Base-by-base conservation (phyloP, 768 basidiomycete genomes). In the Suillus hirtellus region DNA sequence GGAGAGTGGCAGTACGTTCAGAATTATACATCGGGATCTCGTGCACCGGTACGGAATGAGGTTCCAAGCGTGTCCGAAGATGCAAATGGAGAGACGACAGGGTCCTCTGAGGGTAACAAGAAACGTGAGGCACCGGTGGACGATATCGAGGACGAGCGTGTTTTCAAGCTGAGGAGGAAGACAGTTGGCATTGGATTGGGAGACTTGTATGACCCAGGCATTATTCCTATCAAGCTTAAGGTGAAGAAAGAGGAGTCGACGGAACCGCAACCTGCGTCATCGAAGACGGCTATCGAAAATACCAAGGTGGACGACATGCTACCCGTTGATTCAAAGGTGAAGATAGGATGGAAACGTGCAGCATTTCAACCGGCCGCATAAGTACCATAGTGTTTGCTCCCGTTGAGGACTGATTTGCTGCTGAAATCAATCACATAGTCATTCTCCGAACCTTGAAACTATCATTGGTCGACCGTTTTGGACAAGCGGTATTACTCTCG, bases 171-270 rank as follows among this genome's bases (percentile, higher is more conserved):
- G 64, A 81, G 86, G 65, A 88, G 85, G 79, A 89, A 86, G 77
- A 86, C 81, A 0, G 72, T 84, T 50, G 76, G 73, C 1, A 74
- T 80, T 0, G 91, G 89, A 8, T 78, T 92, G 12, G 92, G 89
- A 14, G 89, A 93, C 68, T 84, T 92, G 35, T 96, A 92, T 67
- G 94, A 96, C 72, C 91, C 90, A 4, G 89, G 86, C 1, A 69
- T 86, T 24, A 86, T 93, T 55, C 77, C 84, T 37, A 82, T 92
- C 68, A 87, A 87, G 71, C 66, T 85, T 38, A 89, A 87, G 76
- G 67, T 71, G 64, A 86, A 84, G 77, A 82, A 82, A 71, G 82
- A 84, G 68, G 62, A 56, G 40, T 52, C 60, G 54, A 60, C 60
- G 43, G 72, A 69, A 38, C 63, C 38, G 17, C 44, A 43, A 40